These are phyloP conservation scores for Talaromyces verruculosus DNA, from an alignment of 2,329 filamentous ascomycete genomes.

Conservation along the genomic window DNA sequence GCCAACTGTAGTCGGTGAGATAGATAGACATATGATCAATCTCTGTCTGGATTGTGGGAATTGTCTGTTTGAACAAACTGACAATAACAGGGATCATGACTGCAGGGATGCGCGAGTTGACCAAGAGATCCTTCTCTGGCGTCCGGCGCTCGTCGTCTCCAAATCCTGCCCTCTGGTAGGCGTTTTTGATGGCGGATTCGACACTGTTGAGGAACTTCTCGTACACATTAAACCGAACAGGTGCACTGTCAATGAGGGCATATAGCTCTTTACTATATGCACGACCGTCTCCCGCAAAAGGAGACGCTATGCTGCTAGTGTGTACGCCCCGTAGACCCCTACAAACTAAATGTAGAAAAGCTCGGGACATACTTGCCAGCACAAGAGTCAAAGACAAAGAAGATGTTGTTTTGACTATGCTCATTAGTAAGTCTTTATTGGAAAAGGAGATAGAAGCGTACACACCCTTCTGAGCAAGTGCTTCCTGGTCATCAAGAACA, in stretches of 20 bases:
- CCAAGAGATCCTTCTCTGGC: constrained; percentile 55
- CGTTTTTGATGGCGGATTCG: constrained; percentile 63
- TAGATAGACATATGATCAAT: constrained; percentile 68
- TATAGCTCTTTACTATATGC: constrained; percentile 56
- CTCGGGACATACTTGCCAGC: constrained; percentile 71
- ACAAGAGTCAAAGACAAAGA: constrained; percentile 56
- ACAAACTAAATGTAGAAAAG: constrained; percentile 68
- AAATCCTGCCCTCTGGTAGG: constrained; percentile 52
- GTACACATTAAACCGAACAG: constrained; percentile 62
- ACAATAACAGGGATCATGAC: constrained; percentile 52
- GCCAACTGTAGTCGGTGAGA: constrained; percentile 68
- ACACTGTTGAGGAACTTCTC: constrained; percentile 65
- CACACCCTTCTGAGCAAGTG: constrained; percentile 40
- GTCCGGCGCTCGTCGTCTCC: constrained; percentile 48
- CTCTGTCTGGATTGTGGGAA: constrained; percentile 58
- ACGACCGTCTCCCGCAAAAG: constrained; percentile 40
- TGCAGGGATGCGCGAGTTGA: constrained; percentile 53
- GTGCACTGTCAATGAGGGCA: constrained; percentile 51
- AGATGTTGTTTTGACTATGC: constrained; percentile 36
- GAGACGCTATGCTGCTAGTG: constrained; percentile 43
- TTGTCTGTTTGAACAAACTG: constrained; percentile 49
- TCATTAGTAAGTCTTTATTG: not conserved
- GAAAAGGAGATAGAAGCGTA: not conserved
- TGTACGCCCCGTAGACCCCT: constrained; percentile 62
- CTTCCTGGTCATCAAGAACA: constrained; percentile 35